These are phyloP conservation scores for Ogataea trehaloabstinens DNA, from an alignment of 805 yeast species.

Conservation along the genomic window DNA sequence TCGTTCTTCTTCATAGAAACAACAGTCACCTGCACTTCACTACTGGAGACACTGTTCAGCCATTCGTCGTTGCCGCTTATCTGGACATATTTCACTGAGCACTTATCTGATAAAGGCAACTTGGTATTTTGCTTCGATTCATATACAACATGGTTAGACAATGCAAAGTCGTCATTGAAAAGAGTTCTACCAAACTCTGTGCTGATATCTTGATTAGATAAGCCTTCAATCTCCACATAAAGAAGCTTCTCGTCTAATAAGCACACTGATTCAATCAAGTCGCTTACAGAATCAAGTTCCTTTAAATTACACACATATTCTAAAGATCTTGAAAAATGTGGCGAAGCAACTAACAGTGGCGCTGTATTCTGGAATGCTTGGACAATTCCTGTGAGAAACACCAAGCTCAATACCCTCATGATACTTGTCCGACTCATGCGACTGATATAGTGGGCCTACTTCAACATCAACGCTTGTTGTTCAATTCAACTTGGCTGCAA, in stretches of 20 bases:
- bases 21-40: slow-evolving; percentile 4
- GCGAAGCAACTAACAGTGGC: slow-evolving; percentile 26
- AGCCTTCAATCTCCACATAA: slow-evolving; percentile 20
- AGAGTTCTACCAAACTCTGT: slow-evolving; percentile 9
- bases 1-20: slow-evolving; percentile 8
- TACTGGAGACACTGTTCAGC: slow-evolving; percentile 7
- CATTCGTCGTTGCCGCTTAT: slow-evolving; percentile 6
- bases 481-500: too few relatives aligned
- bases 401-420: slow-evolving; percentile 7
- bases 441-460: too few relatives aligned
- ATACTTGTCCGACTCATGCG: too few relatives aligned
- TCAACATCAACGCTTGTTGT: too few relatives aligned
- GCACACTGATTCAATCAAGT: slow-evolving; percentile 21
- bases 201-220: slow-evolving; percentile 16
- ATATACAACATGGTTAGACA: slow-evolving; percentile 27
- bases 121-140: slow-evolving; percentile 4
- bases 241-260: slow-evolving; percentile 11
- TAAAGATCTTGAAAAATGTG: slow-evolving; percentile 6
- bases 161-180: slow-evolving; percentile 2
- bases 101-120: slow-evolving; percentile 8
- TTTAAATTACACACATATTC: slow-evolving; percentile 18
- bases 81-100: slow-evolving; percentile 6
- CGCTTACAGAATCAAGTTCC: slow-evolving; percentile 4
- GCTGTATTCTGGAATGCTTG: slow-evolving; percentile 32
- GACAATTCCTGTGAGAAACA: slow-evolving; percentile 9